A percentile compares a stretch with the other conserved stretches of the same genome.
These are phyloP conservation scores for Kurtzmaniella natalensis DNA, from an alignment of 1,139 yeast species.

Conservation along the genomic window DNA sequence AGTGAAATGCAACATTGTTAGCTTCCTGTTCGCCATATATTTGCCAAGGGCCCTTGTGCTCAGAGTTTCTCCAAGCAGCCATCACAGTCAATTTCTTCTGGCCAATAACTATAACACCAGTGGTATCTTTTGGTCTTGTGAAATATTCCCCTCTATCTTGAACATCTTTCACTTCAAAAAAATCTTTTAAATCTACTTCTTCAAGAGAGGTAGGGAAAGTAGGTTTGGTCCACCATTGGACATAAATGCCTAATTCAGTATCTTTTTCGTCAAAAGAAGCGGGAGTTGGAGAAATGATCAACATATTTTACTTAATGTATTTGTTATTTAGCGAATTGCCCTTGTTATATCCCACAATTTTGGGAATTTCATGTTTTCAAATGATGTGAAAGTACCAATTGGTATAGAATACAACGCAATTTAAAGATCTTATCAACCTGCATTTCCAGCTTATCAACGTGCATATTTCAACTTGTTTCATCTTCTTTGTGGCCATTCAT, in stretches of 20 bases:
- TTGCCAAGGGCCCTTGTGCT: slow-evolving; percentile 15
- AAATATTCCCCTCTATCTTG: slow-evolving; percentile 14
- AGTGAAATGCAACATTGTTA: slow-evolving; percentile 10
- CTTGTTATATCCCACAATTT: too few relatives aligned
- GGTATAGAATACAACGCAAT: too few relatives aligned
- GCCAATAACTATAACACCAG: slow-evolving; percentile 14
- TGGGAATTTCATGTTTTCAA: too few relatives aligned
- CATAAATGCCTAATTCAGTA: slow-evolving; percentile 1
- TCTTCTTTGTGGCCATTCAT: too few relatives aligned
- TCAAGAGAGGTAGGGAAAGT: background rate
- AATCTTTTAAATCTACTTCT: background rate
- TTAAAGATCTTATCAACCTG: too few relatives aligned
- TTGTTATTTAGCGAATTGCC: too few relatives aligned
- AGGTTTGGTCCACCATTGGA: background rate
- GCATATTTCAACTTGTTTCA: too few relatives aligned
- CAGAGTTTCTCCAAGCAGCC: slow-evolving; percentile 19
- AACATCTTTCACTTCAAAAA: slow-evolving; percentile 10
- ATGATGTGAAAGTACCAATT: too few relatives aligned
- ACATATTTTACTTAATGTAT: too few relatives aligned
- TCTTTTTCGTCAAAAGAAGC: background rate
- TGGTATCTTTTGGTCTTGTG: slow-evolving; percentile 10
- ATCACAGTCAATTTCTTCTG: slow-evolving; percentile 17
- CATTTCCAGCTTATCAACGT: too few relatives aligned
- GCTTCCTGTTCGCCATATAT: slow-evolving; percentile 15
- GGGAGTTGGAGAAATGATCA: background rate